These are phyloP conservation scores for Basipetospora chlamydospora DNA, from an alignment of 2,329 filamentous ascomycete genomes.

Conservation along the genomic window DNA sequence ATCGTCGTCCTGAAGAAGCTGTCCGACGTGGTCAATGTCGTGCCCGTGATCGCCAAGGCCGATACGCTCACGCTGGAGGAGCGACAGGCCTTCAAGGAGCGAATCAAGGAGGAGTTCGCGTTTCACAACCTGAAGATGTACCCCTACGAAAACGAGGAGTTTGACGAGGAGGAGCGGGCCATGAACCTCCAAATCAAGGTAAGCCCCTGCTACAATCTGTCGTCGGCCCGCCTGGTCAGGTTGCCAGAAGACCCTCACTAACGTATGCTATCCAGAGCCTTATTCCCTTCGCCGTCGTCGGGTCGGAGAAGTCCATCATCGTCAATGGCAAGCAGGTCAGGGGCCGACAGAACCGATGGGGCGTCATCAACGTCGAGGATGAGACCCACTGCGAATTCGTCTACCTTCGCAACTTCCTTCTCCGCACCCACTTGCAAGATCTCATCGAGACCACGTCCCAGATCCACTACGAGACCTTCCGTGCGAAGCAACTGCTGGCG, in stretches of 20 bases:
- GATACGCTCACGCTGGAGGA: constrained; percentile 94
- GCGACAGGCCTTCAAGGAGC: constrained; percentile 91
- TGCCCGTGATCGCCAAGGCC: constrained; percentile 96
- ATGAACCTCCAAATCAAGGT: constrained; percentile 97
- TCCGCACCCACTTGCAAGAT: constrained; percentile 94
- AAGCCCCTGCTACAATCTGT: constrained; percentile 13
- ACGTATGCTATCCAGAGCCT: constrained; percentile 42
- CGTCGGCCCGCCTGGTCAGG: too few relatives aligned
- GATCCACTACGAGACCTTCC: constrained; percentile 99
- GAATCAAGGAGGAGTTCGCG: constrained; percentile 98
- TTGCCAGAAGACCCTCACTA: background rate
- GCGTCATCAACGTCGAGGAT: constrained; percentile 98
- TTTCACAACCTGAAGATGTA: constrained; percentile 99
- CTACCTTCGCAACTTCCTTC: constrained; percentile 95
- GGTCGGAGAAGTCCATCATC: constrained; percentile 95
- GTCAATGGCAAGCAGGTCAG: constrained; percentile 96
- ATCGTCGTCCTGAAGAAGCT: constrained; percentile 99
- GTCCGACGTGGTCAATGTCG: constrained; percentile 97
- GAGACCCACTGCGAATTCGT: constrained; percentile 99
- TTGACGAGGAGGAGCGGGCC: constrained; percentile 89
- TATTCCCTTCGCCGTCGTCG: constrained; percentile 94
- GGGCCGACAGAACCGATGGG: constrained; percentile 97
- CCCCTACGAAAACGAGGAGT: constrained; percentile 98
- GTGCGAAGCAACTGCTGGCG: constrained; percentile 93
- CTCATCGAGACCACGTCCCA: constrained; percentile 98